These are phyloP conservation scores for Cystofilobasidium capitatum DNA, from an alignment of 768 basidiomycete species.

Conservation along the genomic window DNA sequence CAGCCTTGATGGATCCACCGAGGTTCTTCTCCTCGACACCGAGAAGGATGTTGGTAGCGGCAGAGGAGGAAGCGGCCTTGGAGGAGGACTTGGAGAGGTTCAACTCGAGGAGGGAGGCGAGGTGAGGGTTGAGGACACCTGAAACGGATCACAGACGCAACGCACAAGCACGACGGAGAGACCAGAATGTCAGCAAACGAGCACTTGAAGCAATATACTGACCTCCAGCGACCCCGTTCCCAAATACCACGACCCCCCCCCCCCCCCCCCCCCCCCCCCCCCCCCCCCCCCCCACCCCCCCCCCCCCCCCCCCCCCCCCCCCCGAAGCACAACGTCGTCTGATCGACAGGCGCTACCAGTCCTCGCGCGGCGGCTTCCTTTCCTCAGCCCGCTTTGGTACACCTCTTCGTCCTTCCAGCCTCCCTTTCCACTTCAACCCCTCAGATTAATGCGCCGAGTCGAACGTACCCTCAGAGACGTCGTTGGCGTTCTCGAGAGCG, in stretches of 20 bases:
- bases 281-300: not conserved
- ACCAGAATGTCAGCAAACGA: not conserved
- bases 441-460: not conserved
- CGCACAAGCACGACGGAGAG: not conserved
- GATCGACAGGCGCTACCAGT: no score
- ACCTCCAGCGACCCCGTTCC: not conserved
- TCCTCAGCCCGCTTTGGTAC: no score
- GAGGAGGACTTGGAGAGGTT: conserved; percentile 85
- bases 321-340: no score
- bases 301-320: not conserved
- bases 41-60: conserved; percentile 47
- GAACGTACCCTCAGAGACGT: conserved; percentile 74
- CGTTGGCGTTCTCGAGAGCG: conserved; percentile 92
- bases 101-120: conserved; percentile 74
- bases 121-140: conserved; percentile 78
- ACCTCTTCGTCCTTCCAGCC: no score
- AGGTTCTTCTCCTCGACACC: conserved; percentile 56
- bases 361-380: no score
- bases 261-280: not conserved
- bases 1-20: conserved; percentile 81
- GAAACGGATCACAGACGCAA: not conserved
- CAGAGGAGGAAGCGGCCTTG: conserved; percentile 62
- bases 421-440: no score
- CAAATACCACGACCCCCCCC: not conserved
- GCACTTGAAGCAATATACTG: not conserved